Base-by-base conservation (phyloP, 2,329 filamentous ascomycete species). In the Balansia obtecta region DNA sequence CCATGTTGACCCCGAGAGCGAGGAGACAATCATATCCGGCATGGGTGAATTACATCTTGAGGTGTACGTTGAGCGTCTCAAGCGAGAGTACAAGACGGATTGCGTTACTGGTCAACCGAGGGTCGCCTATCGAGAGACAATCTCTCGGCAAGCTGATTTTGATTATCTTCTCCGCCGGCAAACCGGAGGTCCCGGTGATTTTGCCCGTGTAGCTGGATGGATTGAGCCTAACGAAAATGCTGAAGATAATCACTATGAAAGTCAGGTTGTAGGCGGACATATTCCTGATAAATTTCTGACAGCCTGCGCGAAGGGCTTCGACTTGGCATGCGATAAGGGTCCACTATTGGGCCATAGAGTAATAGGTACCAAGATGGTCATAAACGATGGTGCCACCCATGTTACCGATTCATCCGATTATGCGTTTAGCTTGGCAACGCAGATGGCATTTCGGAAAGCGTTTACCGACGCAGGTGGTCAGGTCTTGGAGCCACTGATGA, bases 11-110 rank as follows among this genome's bases (percentile, higher is more conserved):
- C 70, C 80, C 15, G 93, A 98, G 71, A 91, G 85, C 56, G 86
- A 95, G 64, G 88, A 98, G 73, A 97, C 91, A 45, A 95, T 98
- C 63, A 97, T 98, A 63, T 94, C 87, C 41, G 93, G 93, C 53
- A 98, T 98, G 93, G 93, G 93, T 58, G 93, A 98, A 68, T 70
- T 98, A 58, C 93, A 98, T 68, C 76, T 98, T 30, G 90, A 95
- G 63, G 95, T 98, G 62, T 98, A 98, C 68, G 83, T 98, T 47
- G 93, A 98, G 73, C 89, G 93, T 59, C 90, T 98, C 73, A 85
- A 86, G 60, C 85, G 93, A 63, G 93, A 98, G 71, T 98, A 98
- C 77, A 88, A 86, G 65, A 90, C 95, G 49, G 93, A 96, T 56
- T 95, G 91, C 67, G 79, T 86, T 61, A 96, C 90, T n/a, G 93